Conservation (phyloP, 2,329 filamentous ascomycete species). For the Alternaria viburni region DNA sequence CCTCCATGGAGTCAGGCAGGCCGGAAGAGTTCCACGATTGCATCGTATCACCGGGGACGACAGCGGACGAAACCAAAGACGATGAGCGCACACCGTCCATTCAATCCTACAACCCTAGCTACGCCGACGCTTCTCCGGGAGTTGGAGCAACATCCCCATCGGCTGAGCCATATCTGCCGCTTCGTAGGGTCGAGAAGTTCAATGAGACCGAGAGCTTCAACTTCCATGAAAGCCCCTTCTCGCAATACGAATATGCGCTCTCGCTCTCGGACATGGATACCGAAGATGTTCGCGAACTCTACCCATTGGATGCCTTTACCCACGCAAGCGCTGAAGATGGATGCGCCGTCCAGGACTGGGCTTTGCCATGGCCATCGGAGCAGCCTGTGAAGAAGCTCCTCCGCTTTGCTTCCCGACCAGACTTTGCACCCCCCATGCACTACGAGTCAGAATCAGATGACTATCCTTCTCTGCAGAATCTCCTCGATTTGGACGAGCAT, state of each 20-base stretch:
- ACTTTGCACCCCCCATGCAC: not conserved
- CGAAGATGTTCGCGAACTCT: not conserved
- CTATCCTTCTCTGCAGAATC: not conserved
- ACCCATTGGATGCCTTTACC: not conserved
- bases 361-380: not conserved
- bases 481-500: not conserved
- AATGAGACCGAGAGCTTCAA: not conserved
- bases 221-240: accelerated
- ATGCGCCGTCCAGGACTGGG: not conserved
- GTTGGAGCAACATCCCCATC: not conserved
- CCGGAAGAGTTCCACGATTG: not conserved
- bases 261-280: not conserved
- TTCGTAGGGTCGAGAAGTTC: not conserved
- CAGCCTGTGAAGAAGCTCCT: not conserved
- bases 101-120: not conserved
- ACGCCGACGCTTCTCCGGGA: too few species aligned
- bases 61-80: not conserved
- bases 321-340: not conserved
- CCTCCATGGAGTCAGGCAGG: not conserved
- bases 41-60: not conserved
- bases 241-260: not conserved
- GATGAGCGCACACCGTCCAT: not conserved
- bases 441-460: not conserved
- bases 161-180: not conserved
- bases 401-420: not conserved